Percentiles rank a stretch among this genome's conserved stretches.
These are phyloP conservation scores for Centaurea solstitialis DNA, from an alignment of 129 eudicot genomes.

Conservation along the genomic window DNA sequence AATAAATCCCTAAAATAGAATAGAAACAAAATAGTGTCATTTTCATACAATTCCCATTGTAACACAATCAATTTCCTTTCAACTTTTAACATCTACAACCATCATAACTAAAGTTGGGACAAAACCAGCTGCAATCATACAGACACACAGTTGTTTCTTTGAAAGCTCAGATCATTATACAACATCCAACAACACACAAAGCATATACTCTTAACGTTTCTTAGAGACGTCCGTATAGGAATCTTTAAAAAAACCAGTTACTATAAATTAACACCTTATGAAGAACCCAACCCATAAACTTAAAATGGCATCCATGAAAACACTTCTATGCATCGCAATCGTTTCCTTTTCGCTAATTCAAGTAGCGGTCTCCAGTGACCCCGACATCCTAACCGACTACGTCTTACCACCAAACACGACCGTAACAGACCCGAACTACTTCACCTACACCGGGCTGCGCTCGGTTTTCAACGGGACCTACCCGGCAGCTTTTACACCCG, in stretches of 20 bases:
- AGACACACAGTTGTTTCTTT: conserved; percentile 14
- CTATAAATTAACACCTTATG: conserved; percentile 16
- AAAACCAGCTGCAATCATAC: background rate
- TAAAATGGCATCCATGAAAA: background rate
- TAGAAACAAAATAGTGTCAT: background rate
- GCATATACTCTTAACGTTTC: conserved; percentile 18
- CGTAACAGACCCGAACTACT: conserved; percentile 14
- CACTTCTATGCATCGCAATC: background rate
- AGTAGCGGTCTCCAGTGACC: conserved; percentile 21
- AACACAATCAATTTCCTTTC: background rate
- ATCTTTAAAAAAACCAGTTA: background rate
- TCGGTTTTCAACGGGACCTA: conserved; percentile 15
- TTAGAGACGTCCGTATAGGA: background rate
- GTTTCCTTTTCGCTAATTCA: conserved; percentile 11
- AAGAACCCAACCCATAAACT: conserved; percentile 1
- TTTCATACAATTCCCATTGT: background rate
- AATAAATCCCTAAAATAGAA: background rate
- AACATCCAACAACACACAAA: background rate
- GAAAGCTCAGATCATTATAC: conserved; percentile 21
- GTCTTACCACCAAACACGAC: conserved; percentile 25
- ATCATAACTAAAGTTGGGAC: background rate
- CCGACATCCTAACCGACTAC: conserved; percentile 27
- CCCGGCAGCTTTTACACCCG: conserved; percentile 11
- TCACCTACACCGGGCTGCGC: conserved; percentile 34
- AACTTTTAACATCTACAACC: background rate